Conservation (phyloP, 352 stramenopile genomes). For the Globisporangium cystogenes region DNA sequence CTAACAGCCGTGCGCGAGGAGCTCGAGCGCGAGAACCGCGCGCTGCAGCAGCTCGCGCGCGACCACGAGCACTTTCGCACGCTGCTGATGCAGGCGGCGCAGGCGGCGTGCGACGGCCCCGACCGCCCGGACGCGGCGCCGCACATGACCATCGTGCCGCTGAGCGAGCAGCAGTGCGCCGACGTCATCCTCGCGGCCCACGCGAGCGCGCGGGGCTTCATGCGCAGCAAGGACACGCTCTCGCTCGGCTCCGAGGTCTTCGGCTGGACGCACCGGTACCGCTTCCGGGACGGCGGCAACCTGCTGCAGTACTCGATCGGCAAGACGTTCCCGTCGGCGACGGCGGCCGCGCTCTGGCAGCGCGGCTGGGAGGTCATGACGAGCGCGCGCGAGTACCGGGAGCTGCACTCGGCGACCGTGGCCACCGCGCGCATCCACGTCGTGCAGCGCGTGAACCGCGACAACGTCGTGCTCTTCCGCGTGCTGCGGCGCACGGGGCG, state of each 20-base stretch:
- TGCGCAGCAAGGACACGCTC: constrained; percentile 16
- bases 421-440: constrained; percentile 19
- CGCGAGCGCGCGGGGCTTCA: constrained; percentile 17
- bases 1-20: constrained; percentile 23
- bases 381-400: constrained; percentile 18
- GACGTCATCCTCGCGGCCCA: constrained; percentile 34
- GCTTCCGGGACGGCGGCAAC: constrained; percentile 12
- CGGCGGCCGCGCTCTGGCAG: constrained; percentile 19
- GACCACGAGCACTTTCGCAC: constrained; percentile 29
- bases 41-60: constrained; percentile 15
- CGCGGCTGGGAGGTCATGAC: constrained; percentile 34
- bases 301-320: constrained; percentile 30
- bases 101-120: too few relatives aligned
- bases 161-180: constrained; percentile 22
- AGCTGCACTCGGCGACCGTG: constrained; percentile 27
- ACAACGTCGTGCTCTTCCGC: constrained; percentile 33
- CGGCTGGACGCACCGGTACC: constrained; percentile 31
- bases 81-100: constrained; percentile 4
- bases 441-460: constrained; percentile 26
- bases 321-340: constrained; percentile 25
- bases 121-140: neutral
- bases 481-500: constrained; percentile 22
- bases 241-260: constrained; percentile 24
- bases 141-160: constrained; percentile 13
- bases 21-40: constrained; percentile 22